Percentiles rank a stretch among this genome's conserved stretches.
Evolutionary conservation across 495 filamentous ascomycete genomes (phyloP).

Genomic region (Penicillium turbatum): DNA sequence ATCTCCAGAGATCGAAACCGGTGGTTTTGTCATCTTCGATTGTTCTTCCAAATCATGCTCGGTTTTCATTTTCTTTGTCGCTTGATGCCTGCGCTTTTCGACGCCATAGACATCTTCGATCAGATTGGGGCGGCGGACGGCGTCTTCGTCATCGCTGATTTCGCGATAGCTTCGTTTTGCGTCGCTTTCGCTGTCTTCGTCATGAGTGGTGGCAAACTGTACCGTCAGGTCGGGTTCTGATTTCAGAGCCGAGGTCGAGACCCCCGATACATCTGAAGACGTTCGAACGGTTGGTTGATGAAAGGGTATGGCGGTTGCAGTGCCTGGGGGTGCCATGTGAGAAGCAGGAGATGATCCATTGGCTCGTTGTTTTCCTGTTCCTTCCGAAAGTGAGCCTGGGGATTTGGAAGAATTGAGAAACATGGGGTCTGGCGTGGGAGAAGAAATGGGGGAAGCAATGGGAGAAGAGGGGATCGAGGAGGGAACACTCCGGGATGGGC

Average conservation of each 20-base stretch:
- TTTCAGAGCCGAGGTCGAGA: not conserved
- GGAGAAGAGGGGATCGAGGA: no score
- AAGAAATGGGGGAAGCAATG: conserved; percentile 4
- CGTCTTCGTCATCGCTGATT: conserved; percentile 24
- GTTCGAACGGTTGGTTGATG: not conserved
- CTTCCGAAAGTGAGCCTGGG: conserved; percentile 22
- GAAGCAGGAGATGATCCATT: conserved; percentile 13
- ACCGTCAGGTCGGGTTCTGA: conserved; percentile 22
- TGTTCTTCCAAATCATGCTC: conserved; percentile 35
- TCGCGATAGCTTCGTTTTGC: conserved; percentile 29
- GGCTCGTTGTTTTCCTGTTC: conserved; percentile 17
- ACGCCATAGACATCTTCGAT: conserved; percentile 73
- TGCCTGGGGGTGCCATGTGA: conserved; percentile 28
- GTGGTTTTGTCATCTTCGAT: conserved; percentile 36
- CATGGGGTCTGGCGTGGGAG: conserved; percentile 17
- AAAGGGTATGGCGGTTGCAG: conserved; percentile 20
- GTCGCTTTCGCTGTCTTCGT: conserved; percentile 24
- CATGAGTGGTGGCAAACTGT: conserved; percentile 23
- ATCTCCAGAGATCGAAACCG: conserved; percentile 43
- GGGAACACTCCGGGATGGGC: not conserved
- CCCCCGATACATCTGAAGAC: conserved; percentile 7
- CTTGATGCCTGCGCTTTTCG: conserved; percentile 54
- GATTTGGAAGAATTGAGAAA: conserved; percentile 12
- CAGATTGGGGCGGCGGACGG: conserved; percentile 29
- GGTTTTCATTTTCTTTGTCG: conserved; percentile 63